Base-by-base conservation (phyloP, 495 filamentous ascomycete genomes). In the Neurospora sp. region DNA sequence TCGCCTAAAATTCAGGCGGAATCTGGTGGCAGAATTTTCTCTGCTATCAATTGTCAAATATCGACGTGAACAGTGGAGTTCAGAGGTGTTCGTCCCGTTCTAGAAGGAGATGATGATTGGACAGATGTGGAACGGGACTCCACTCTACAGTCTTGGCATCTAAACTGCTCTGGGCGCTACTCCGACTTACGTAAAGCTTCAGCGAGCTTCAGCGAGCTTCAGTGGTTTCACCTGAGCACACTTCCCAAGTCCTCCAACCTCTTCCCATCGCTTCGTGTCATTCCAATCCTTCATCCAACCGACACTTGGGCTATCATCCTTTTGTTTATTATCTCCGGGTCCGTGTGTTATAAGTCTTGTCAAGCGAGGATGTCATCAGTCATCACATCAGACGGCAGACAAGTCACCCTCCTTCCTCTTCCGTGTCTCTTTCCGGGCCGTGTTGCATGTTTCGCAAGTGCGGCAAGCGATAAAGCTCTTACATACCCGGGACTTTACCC, bases 1-100 rank as follows among this genome's bases (percentile, higher is more conserved):
- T 23, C 46, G 27, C 20, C 73, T 70, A 72, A 74, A 74, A 74
- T 74, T 72, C 72, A 44, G 73, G 73, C 73, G 73, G 73, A 72
- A 49, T 72, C 11, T 44, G 35, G 41, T 18, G 73, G 73, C 73
- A 74, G 73, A 74, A 74, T 74, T 39, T 74, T 74, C 49, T 74
- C 44, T 60, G 73, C 73, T 31, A 60, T 60, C 49, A 23, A 60
- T 62, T 62, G 23, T 62, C 54, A 31, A 35, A 16, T 62, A 12
- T 31, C 11, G 54, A 31, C 54, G 54, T 62, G 54, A 62, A 62
- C 35, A 62, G 12, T 23, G 23, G 54, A 16, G 49, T 27, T 6
- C 23, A 3, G 5, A 27, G 3, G 44, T 46, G 35, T 35, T 35
- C 35, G 35, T 35, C 35, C 4, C 4, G 4, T 35, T 35, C 44